Percentiles rank a stretch among this genome's conserved stretches.
phyloP scores from a whole-genome alignment of 1,284 basidiomycete species.

The Ganoderma boninense region DNA sequence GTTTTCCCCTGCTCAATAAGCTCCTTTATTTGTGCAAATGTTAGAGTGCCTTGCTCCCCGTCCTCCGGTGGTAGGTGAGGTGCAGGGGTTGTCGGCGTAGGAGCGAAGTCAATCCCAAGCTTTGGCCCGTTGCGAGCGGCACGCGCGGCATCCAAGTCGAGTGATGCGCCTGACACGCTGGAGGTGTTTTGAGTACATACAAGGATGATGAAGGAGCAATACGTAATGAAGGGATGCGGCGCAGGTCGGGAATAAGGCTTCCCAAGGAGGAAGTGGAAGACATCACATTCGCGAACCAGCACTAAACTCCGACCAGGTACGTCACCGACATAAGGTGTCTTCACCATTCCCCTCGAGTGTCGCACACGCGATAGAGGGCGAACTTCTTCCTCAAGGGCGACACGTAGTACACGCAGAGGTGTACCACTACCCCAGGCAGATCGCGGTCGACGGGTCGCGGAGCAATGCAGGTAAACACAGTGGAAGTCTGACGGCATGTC shows the following conservation, averaged over 20 bases:
- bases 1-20: constrained; percentile 75
- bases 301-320: neutral
- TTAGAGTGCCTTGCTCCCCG: constrained; percentile 53
- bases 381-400: neutral
- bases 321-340: neutral
- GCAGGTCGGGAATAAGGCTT: neutral
- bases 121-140: constrained; percentile 1
- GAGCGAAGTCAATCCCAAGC: neutral
- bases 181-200: neutral
- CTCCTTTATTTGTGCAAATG: constrained; percentile 71
- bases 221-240: neutral
- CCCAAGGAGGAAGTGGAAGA: neutral
- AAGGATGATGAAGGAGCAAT: neutral
- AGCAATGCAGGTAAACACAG: neutral
- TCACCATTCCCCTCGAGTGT: neutral
- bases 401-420: neutral
- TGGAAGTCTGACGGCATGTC: constrained; percentile 6
- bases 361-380: neutral
- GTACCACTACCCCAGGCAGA: neutral
- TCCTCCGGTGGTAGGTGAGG: constrained; percentile 24
- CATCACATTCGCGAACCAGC: neutral
- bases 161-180: constrained; percentile 34
- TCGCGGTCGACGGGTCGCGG: neutral
- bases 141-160: constrained; percentile 38
- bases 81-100: neutral